Evolutionary conservation across 495 filamentous ascomycete genomes (phyloP).

Genomic region (Aspergillus baeticus): DNA sequence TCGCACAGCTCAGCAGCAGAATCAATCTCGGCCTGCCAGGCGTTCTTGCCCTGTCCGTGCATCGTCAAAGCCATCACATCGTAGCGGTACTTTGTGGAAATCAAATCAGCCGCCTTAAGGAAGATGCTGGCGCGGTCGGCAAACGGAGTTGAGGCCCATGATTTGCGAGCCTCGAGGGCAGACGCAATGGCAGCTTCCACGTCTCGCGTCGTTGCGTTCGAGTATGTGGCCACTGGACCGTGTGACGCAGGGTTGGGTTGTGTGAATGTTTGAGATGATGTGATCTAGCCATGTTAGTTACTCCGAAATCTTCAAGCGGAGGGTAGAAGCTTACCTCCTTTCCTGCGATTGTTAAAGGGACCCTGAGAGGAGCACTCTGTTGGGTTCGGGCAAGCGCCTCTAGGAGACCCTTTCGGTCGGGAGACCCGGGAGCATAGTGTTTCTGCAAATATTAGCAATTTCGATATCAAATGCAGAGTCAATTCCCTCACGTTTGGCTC

Average conservation of each 20-base stretch:
- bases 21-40: constrained; percentile 96
- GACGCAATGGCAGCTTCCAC: constrained; percentile 74
- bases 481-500: constrained; percentile 82
- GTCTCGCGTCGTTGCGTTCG: constrained; percentile 68
- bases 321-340: constrained; percentile 56
- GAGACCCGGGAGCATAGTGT: constrained; percentile 79
- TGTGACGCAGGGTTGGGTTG: constrained; percentile 80
- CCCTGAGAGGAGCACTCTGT: constrained; percentile 58
- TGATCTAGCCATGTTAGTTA: constrained; percentile 25
- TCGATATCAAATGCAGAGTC: not conserved
- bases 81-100: constrained; percentile 87
- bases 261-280: constrained; percentile 33
- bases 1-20: constrained; percentile 88
- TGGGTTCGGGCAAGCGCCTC: constrained; percentile 64
- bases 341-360: constrained; percentile 78
- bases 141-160: constrained; percentile 81
- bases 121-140: constrained; percentile 90
- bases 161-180: constrained; percentile 75
- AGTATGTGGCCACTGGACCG: constrained; percentile 73
- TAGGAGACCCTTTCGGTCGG: constrained; percentile 71
- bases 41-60: constrained; percentile 93
- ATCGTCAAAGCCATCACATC: constrained; percentile 92
- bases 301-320: not conserved
- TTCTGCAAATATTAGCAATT: constrained; percentile 52
- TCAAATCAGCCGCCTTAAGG: constrained; percentile 87